Percentiles rank a stretch among this genome's conserved stretches.
These are phyloP conservation scores for Xerocomus minutiporus DNA, from an alignment of 1,284 basidiomycete species.

Conservation along the genomic window DNA sequence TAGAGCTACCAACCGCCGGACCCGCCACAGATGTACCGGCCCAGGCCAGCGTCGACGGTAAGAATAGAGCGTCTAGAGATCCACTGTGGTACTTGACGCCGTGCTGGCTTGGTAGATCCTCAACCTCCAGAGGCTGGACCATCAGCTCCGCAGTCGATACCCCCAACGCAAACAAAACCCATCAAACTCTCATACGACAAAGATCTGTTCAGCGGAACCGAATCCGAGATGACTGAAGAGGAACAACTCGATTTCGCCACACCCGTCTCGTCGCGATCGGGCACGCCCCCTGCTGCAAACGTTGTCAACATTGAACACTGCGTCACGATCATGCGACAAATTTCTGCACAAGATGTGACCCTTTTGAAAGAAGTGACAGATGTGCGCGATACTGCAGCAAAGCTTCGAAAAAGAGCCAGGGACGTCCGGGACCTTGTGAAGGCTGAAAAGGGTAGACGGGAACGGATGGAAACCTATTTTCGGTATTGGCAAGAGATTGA, in stretches of 20 bases:
- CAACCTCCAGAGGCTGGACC: not conserved
- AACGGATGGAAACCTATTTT: slow-evolving; percentile 30
- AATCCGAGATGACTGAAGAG: slow-evolving; percentile 24
- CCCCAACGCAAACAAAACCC: not conserved
- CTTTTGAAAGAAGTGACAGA: slow-evolving; percentile 11
- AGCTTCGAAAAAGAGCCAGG: slow-evolving; percentile 20
- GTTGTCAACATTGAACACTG: slow-evolving; percentile 19
- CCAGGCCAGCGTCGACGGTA: slow-evolving; percentile 5
- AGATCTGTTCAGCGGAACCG: slow-evolving; percentile 19
- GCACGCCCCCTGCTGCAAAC: slow-evolving; percentile 20
- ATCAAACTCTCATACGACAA: slow-evolving; percentile 8
- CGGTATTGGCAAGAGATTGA: slow-evolving; percentile 27
- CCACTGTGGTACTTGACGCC: not conserved
- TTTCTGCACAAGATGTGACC: slow-evolving; percentile 17
- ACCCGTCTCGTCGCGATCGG: slow-evolving; percentile 22
- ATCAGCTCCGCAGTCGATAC: slow-evolving; percentile 1
- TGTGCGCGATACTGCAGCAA: slow-evolving; percentile 17
- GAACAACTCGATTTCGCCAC: slow-evolving; percentile 23
- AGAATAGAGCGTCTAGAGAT: not conserved
- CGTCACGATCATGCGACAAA: slow-evolving; percentile 26
- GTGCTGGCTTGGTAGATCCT: not conserved
- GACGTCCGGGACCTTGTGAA: slow-evolving; percentile 23
- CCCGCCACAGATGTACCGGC: not conserved
- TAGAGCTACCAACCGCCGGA: not conserved
- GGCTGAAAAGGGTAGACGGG: slow-evolving; percentile 22